Conservation (phyloP, 2,329 filamentous ascomycete species). For the Colletotrichum liriopes region DNA sequence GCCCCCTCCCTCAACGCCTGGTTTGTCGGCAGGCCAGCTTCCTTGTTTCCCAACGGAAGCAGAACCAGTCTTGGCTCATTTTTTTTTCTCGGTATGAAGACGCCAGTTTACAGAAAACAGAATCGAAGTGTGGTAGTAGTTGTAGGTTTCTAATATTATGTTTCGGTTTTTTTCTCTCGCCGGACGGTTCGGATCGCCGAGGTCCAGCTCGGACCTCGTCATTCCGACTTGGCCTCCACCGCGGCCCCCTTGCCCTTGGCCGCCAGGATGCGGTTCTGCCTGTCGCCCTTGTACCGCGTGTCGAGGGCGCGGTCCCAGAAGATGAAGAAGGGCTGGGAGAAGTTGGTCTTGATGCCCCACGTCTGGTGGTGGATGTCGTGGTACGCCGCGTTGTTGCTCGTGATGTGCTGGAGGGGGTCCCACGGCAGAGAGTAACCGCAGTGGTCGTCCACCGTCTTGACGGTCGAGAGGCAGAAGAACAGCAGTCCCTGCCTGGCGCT, state of each 20-base stretch:
- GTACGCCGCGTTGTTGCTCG: conserved; percentile 95
- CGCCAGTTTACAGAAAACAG: conserved; percentile 25
- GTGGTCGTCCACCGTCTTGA: conserved; percentile 98
- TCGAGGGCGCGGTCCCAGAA: conserved; percentile 91
- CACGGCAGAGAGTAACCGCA: conserved; percentile 96
- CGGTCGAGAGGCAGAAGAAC: conserved; percentile 90
- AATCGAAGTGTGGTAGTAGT: conserved; percentile 23
- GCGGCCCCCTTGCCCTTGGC: conserved; percentile 31
- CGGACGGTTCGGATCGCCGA: conserved; percentile 22
- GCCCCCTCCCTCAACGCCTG: neutral
- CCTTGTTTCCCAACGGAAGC: conserved; percentile 24
- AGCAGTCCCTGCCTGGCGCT: conserved; percentile 88
- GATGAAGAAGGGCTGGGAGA: conserved; percentile 92
- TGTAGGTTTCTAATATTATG: conserved; percentile 22
- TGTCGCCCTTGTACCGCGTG: conserved; percentile 85
- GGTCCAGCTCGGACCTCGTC: neutral
- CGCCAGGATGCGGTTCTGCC: conserved; percentile 44
- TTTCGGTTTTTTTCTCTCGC: conserved; percentile 9
- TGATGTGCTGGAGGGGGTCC: conserved; percentile 93
- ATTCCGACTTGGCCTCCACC: conserved; percentile 36
- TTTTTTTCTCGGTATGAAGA: conserved; percentile 1
- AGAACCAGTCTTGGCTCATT: conserved; percentile 24
- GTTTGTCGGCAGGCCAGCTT: neutral
- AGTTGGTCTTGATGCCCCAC: conserved; percentile 98
- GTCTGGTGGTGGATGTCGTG: conserved; percentile 99